Percentiles rank a stretch among this genome's conserved stretches.
Conservation (phyloP, 192 early-diverging fungal species). For the Coemansia sp. region DNA sequence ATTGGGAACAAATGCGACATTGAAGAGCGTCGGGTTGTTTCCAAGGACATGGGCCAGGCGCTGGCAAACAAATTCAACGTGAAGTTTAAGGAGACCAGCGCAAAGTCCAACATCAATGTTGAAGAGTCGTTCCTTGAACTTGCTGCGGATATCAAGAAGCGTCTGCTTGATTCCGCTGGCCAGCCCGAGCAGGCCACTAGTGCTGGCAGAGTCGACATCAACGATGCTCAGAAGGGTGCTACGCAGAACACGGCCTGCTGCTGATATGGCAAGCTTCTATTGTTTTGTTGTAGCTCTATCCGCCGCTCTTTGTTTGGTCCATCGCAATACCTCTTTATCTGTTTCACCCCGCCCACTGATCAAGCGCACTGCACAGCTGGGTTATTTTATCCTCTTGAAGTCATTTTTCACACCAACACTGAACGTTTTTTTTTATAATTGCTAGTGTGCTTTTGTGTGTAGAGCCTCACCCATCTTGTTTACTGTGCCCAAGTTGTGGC, state of each 20-base stretch:
- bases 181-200: slow-evolving; percentile 34
- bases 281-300: not conserved
- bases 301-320: too few species aligned
- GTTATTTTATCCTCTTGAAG: not conserved
- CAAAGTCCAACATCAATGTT: slow-evolving; percentile 96
- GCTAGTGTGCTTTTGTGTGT: too few species aligned
- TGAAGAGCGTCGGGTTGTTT: slow-evolving; percentile 81
- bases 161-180: slow-evolving; percentile 84
- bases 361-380: not conserved
- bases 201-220: slow-evolving; percentile 43
- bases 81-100: slow-evolving; percentile 96
- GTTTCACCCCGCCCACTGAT: too few species aligned
- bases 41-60: slow-evolving; percentile 94
- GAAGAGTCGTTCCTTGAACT: slow-evolving; percentile 98
- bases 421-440: not conserved
- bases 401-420: too few species aligned
- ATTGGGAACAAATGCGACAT: slow-evolving; percentile 99
- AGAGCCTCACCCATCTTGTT: too few species aligned
- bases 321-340: not conserved
- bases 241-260: slow-evolving; percentile 41
- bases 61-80: slow-evolving; percentile 94
- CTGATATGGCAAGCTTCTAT: slow-evolving; percentile 9
- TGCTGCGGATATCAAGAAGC: slow-evolving; percentile 97
- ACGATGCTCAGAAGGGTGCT: slow-evolving; percentile 38
- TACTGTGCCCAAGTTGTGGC: too few species aligned